A percentile compares a stretch with the other conserved stretches of the same genome.
These are phyloP conservation scores for Boletus smithii DNA, from an alignment of 1,284 basidiomycete genomes.

Conservation along the genomic window DNA sequence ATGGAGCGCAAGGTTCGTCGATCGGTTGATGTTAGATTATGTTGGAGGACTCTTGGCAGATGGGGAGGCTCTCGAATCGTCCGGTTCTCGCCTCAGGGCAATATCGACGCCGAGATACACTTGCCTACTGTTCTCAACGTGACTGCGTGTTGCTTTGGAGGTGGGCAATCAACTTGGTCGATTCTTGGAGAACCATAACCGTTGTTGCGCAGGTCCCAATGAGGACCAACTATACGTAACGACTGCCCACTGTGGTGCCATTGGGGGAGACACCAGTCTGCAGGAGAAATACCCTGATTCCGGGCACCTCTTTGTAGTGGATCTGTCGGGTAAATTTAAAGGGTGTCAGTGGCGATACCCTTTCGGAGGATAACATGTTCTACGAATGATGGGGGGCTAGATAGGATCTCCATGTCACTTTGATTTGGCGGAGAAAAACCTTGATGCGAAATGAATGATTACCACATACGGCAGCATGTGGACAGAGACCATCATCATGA, in stretches of 20 bases:
- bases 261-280: conserved; percentile 46
- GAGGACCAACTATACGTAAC: conserved; percentile 65
- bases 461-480: not conserved
- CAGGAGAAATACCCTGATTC: conserved; percentile 59
- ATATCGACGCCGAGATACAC: conserved; percentile 50
- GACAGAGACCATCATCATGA: conserved; percentile 12
- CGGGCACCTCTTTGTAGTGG: conserved; percentile 60
- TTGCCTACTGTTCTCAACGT: conserved; percentile 60
- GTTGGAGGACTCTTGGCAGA: conserved; percentile 35
- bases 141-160: conserved; percentile 69
- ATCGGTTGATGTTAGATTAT: conserved; percentile 3
- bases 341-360: conserved; percentile 42
- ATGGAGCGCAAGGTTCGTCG: conserved; percentile 61
- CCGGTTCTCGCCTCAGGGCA: conserved; percentile 50
- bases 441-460: too few species aligned
- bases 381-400: too few species aligned
- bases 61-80: conserved; percentile 63
- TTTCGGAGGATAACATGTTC: conserved; percentile 29
- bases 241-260: conserved; percentile 59
- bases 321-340: conserved; percentile 52
- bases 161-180: conserved; percentile 29
- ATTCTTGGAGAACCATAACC: not conserved
- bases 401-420: too few species aligned
- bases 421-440: too few species aligned
- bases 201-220: conserved; percentile 44